A percentile compares a stretch with the other conserved stretches of the same genome.
Evolutionary conservation across 2,329 filamentous ascomycete genomes (phyloP).

Genomic region (Biscogniauxia marginata): DNA sequence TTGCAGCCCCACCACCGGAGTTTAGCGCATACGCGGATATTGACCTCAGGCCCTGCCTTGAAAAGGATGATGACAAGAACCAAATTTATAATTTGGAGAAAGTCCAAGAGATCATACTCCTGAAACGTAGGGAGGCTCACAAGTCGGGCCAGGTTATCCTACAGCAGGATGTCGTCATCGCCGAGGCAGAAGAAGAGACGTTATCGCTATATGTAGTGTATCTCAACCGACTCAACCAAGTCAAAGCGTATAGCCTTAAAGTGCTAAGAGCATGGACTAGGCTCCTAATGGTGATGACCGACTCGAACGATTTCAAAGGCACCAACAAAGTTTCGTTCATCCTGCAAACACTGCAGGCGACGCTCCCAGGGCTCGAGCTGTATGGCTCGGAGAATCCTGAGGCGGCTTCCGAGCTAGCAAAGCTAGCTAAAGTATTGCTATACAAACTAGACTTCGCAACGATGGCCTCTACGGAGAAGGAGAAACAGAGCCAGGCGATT

Average conservation of each 20-base stretch:
- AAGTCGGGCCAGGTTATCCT: constrained; percentile 48
- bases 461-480: constrained; percentile 40
- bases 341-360: constrained; percentile 80
- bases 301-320: constrained; percentile 75
- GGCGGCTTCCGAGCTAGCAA: constrained; percentile 74
- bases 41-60: constrained; percentile 64
- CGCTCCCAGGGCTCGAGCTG: constrained; percentile 82
- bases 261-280: constrained; percentile 83
- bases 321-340: constrained; percentile 74
- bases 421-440: constrained; percentile 70
- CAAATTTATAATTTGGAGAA: constrained; percentile 67
- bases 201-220: constrained; percentile 62
- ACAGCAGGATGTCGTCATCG: constrained; percentile 46
- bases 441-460: constrained; percentile 65
- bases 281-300: constrained; percentile 78
- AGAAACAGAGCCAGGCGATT: constrained; percentile 46
- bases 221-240: constrained; percentile 61
- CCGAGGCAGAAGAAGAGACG: constrained; percentile 59
- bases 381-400: constrained; percentile 67
- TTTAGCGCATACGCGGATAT: constrained; percentile 63
- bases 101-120: constrained; percentile 69
- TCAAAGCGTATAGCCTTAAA: constrained; percentile 57
- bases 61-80: constrained; percentile 56
- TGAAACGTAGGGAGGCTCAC: constrained; percentile 64
- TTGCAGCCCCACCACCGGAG: constrained; percentile 50